Conservation (phyloP, 495 filamentous ascomycete genomes). For the Chaetomidium leptoderma region DNA sequence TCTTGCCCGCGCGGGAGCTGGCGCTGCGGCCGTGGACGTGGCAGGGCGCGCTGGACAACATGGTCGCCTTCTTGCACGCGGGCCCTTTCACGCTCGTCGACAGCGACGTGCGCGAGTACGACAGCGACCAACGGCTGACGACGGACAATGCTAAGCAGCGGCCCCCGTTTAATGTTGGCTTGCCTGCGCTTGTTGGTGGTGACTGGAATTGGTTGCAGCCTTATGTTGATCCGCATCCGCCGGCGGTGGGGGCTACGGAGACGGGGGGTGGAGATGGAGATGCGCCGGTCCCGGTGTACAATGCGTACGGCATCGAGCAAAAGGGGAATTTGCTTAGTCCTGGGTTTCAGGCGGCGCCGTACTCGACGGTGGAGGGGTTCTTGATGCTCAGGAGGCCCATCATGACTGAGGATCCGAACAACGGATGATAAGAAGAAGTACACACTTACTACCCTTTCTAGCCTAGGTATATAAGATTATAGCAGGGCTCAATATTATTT, state of each 20-base stretch:
- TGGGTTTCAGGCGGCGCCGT: conserved; percentile 27
- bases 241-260: not conserved
- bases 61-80: conserved; percentile 46
- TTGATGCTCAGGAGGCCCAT: conserved; percentile 38
- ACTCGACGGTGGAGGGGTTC: conserved; percentile 45
- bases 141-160: not conserved
- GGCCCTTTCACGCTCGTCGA: conserved; percentile 41
- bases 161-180: not conserved
- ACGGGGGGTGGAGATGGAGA: not conserved
- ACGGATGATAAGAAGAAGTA: too few relatives aligned
- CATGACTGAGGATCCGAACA: not conserved
- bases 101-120: too few relatives aligned
- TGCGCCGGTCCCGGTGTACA: not conserved
- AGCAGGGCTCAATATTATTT: too few relatives aligned
- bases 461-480: too few relatives aligned
- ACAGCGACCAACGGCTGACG: not conserved
- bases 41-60: conserved; percentile 38
- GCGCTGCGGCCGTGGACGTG: conserved; percentile 29
- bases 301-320: not conserved
- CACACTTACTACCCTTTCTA: too few relatives aligned
- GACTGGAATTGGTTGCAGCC: not conserved
- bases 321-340: too few relatives aligned
- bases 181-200: not conserved
- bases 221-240: not conserved
- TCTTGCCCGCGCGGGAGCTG: not conserved